Base-by-base conservation (phyloP, 2,329 filamentous ascomycete genomes). In the Arachnopeziza araneosa region DNA sequence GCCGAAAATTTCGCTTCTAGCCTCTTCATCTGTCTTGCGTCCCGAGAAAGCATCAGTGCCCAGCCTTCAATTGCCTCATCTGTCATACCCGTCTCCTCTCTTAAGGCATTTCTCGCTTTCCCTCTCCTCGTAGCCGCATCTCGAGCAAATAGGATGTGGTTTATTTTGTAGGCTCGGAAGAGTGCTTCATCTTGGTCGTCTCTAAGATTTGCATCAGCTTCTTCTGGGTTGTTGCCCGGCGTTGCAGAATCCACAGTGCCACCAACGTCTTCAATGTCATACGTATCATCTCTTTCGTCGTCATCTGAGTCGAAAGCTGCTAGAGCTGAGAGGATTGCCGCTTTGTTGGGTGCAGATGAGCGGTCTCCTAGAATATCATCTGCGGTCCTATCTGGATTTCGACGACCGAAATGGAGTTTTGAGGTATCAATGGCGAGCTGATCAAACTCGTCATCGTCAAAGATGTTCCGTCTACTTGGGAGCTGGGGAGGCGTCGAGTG, bases 221-320 rank as follows among this genome's bases (percentile, higher is more conserved):
- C 80, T 56, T 84, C 83, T 2, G 66, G 64, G 48, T 66, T 67
- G 52, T 71, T 69, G 44, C 82, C 79, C n/a, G 84, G 80, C 6
- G 83, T 75, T 1, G 77, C 79, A 21, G 81, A 79, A 67, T 96
- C 92, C 2, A 97, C 86, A 0, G 90, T 90, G 23, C 93, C 93
- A 44, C 95, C 95, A 1, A 98, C 91, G 70, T 98, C 95, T 55
- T 86, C 91, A 1, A 88, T 85, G 69, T 99, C 95, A 71, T 99
- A 99, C 0, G 93, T 98, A 73, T 99, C 95, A 73, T 99, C 95
- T 44, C 92, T 85, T 76, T 99, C 95, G 72, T 99, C 95, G 66
- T 98, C 95, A 68, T 98, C 93, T 0, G 88, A 88, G 75, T 98
- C 93, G 67, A 98, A 97, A 0, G 88, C 83, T 19, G 91, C 91